Conservation (phyloP, 1,284 basidiomycete genomes). For the Ustilago nuda region DNA sequence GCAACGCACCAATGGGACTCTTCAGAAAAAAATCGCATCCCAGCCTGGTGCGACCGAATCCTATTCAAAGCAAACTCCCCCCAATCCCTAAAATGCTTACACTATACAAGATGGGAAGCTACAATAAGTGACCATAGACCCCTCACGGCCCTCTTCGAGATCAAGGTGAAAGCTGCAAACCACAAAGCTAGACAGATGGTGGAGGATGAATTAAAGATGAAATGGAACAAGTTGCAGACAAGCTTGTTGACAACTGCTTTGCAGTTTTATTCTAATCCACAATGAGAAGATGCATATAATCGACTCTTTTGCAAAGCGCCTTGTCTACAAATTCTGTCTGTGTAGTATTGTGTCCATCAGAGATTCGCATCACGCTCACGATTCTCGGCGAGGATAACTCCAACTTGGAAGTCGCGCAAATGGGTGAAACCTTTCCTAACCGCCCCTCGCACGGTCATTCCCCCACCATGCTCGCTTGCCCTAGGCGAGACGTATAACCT, state of each 20-base stretch:
- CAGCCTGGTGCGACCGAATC: conserved; percentile 96
- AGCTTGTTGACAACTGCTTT: conserved; percentile 18
- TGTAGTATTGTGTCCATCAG: not conserved
- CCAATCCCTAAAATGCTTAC: conserved; percentile 72
- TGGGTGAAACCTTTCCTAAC: conserved; percentile 43
- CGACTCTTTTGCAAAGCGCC: too few relatives aligned
- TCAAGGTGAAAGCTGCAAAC: conserved; percentile 42
- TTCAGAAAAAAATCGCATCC: conserved; percentile 86
- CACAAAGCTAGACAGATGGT: conserved; percentile 15
- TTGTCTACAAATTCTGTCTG: too few relatives aligned
- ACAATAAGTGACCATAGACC: conserved; percentile 69
- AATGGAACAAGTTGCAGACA: conserved; percentile 24
- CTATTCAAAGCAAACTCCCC: conserved; percentile 78
- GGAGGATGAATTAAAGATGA: conserved; percentile 22
- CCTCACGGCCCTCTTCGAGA: conserved; percentile 57
- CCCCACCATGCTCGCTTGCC: conserved; percentile 49
- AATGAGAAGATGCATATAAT: not conserved
- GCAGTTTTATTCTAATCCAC: conserved; percentile 26
- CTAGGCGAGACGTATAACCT: conserved; percentile 60
- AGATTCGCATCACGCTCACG: conserved; percentile 16
- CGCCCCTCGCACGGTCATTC: conserved; percentile 55
- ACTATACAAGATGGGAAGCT: conserved; percentile 66
- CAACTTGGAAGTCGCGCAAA: conserved; percentile 55
- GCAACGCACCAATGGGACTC: conserved; percentile 82
- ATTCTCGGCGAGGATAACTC: conserved; percentile 33